These are phyloP conservation scores for Coemansia sp. DNA, from an alignment of 192 early-diverging fungal genomes.

Conservation along the genomic window DNA sequence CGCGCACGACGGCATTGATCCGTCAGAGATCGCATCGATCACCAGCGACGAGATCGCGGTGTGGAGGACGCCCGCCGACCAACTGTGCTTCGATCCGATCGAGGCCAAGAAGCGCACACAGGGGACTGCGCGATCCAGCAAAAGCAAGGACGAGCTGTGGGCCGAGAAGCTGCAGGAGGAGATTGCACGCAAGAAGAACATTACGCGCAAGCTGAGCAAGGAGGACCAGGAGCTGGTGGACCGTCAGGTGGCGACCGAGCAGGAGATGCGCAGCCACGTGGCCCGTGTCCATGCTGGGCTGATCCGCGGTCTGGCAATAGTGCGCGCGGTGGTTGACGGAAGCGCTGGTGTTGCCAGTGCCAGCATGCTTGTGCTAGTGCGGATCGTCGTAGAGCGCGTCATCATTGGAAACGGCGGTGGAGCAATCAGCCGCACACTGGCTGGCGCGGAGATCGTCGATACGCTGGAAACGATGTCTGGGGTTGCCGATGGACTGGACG, in stretches of 20 bases:
- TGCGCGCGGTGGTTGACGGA: slow-evolving; percentile 65
- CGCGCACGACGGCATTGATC: slow-evolving; percentile 28
- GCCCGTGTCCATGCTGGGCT: slow-evolving; percentile 55
- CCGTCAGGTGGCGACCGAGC: slow-evolving; percentile 71
- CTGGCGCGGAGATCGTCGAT: slow-evolving; percentile 59
- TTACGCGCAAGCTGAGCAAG: slow-evolving; percentile 29
- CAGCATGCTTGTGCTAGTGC: slow-evolving; percentile 61
- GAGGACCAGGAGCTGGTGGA: slow-evolving; percentile 76
- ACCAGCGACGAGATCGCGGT: slow-evolving; percentile 34
- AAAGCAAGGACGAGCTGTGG: slow-evolving; percentile 41
- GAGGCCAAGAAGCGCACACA: slow-evolving; percentile 10
- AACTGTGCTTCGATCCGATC: slow-evolving; percentile 41
- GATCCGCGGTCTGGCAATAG: slow-evolving; percentile 62
- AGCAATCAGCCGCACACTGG: slow-evolving; percentile 33
- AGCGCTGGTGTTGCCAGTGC: slow-evolving; percentile 57
- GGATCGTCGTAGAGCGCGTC: slow-evolving; percentile 56
- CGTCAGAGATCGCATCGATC: slow-evolving; percentile 17
- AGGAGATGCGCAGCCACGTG: slow-evolving; percentile 66
- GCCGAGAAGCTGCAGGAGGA: slow-evolving; percentile 40
- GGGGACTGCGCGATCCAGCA: not conserved
- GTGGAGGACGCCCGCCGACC: slow-evolving; percentile 32
- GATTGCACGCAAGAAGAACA: slow-evolving; percentile 23
- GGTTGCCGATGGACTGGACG: slow-evolving; percentile 49
- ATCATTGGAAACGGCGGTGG: slow-evolving; percentile 19
- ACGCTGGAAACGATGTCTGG: slow-evolving; percentile 58